A percentile compares a stretch with the other conserved stretches of the same genome.
phyloP scores from a whole-genome alignment of 2,329 filamentous ascomycete genomes.

The Fusarium guadeloupense region DNA sequence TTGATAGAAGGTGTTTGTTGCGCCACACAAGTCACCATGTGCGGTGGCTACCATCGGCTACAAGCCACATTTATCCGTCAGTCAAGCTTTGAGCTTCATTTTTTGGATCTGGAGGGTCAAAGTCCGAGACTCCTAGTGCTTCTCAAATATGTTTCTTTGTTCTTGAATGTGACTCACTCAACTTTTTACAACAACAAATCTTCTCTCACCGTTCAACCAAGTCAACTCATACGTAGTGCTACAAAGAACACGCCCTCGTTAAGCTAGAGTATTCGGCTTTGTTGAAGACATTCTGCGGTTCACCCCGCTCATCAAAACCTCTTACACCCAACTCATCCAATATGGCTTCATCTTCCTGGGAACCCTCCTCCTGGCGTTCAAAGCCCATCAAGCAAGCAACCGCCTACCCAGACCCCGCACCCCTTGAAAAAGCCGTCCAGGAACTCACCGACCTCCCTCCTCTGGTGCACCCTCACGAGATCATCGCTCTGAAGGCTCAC shows the following conservation, averaged over 20 bases:
- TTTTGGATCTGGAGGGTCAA: conserved; percentile 22
- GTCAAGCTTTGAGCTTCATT: conserved; percentile 23
- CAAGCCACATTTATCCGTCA: conserved; percentile 27
- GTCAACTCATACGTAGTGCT: not conserved
- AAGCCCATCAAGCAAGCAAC: conserved; percentile 84
- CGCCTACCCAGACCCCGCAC: conserved; percentile 69
- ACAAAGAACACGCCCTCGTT: not conserved
- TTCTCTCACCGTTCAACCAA: not conserved
- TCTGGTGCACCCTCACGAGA: conserved; percentile 82
- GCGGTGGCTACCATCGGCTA: conserved; percentile 25
- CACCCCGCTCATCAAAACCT: conserved; percentile 5
- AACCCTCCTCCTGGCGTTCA: conserved; percentile 74
- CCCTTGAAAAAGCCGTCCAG: conserved; percentile 66
- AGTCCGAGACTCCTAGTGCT: not conserved
- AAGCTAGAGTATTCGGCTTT: not conserved
- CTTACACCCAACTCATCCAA: conserved; percentile 4
- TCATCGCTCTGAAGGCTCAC: conserved; percentile 78
- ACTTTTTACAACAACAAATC: conserved; percentile 1
- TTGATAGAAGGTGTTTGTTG: not conserved
- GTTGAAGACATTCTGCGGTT: not conserved
- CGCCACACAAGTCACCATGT: conserved; percentile 18
- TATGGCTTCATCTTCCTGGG: conserved; percentile 58
- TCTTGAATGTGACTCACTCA: conserved; percentile 27
- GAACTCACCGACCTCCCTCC: conserved; percentile 78
- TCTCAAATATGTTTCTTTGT: conserved; percentile 16